Percentiles rank a stretch among this genome's conserved stretches.
Evolutionary conservation across 2,329 filamentous ascomycete genomes (phyloP).

Genomic region (Orbilia quercus): DNA sequence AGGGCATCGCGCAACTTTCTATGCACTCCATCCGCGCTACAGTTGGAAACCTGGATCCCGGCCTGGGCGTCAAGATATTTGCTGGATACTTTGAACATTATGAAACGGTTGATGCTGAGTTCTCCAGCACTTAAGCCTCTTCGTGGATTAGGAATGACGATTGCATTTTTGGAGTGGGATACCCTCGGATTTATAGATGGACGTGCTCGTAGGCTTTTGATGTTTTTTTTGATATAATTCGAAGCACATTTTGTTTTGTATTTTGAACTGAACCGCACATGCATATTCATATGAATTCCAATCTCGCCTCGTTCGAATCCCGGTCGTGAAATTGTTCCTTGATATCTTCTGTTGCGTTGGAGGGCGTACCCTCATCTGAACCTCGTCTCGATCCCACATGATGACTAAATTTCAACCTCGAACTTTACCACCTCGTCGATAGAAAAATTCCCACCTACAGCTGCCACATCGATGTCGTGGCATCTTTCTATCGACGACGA

Average conservation of each 20-base stretch:
- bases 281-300: no score
- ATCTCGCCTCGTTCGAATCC: no score
- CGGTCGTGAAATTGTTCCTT: no score
- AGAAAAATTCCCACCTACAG: neutral
- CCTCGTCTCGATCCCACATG: no score
- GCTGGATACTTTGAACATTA: slow-evolving; percentile 88
- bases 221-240: neutral
- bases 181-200: slow-evolving; percentile 36
- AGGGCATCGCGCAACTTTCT: slow-evolving; percentile 85
- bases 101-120: slow-evolving; percentile 85
- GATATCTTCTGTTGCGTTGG: no score
- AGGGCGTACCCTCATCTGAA: no score
- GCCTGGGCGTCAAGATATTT: slow-evolving; percentile 86
- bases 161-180: slow-evolving; percentile 10
- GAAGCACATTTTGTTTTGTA: no score
- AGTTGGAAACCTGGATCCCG: slow-evolving; percentile 85
- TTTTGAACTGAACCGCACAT: no score
- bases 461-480: neutral
- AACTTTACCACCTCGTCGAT: no score
- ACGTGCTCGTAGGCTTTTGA: slow-evolving; percentile 10
- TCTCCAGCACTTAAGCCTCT: slow-evolving; percentile 64
- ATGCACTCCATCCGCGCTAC: slow-evolving; percentile 95
- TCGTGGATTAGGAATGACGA: neutral
- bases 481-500: slow-evolving; percentile 7
- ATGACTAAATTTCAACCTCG: no score